phyloP scores from a whole-genome alignment of 176 grass and related monocot species.

The Cenchrus fungigraminus region DNA sequence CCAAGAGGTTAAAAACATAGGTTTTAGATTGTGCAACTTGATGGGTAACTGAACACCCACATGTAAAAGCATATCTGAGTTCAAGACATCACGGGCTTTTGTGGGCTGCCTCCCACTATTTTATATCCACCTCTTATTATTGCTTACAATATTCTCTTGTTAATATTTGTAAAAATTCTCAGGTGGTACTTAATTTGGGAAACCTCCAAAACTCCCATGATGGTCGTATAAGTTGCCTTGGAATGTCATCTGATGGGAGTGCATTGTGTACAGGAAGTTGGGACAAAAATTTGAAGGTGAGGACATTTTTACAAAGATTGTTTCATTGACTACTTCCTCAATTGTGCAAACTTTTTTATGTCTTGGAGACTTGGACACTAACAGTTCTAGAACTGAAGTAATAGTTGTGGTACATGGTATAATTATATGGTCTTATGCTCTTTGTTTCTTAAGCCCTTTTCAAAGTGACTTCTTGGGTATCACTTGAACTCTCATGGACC shows the following conservation, averaged over 20 bases:
- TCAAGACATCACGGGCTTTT: neutral
- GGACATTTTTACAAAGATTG: neutral
- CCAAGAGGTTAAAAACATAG: slow-evolving; percentile 19
- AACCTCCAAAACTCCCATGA: slow-evolving; percentile 87
- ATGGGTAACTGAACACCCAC: neutral
- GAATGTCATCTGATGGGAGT: slow-evolving; percentile 95
- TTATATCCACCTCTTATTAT: neutral
- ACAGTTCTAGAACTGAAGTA: slow-evolving; percentile 18
- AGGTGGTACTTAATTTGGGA: slow-evolving; percentile 92
- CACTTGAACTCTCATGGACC: neutral
- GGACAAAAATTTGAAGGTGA: slow-evolving; percentile 98
- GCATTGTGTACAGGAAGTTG: slow-evolving; percentile 97
- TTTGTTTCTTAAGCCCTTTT: neutral
- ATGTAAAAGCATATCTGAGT: slow-evolving; percentile 12
- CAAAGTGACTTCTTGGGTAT: neutral
- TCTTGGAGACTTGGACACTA: neutral
- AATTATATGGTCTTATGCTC: neutral
- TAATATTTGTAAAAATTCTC: neutral
- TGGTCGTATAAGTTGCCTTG: slow-evolving; percentile 85
- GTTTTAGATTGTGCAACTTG: slow-evolving; percentile 5
- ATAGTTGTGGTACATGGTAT: neutral
- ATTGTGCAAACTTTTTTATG: neutral
- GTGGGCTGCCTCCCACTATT: neutral
- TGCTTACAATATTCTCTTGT: slow-evolving; percentile 9
- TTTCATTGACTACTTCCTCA: slow-evolving; percentile 21